Conservation (phyloP, 306 rosid genomes). For the Vigna nakashimae region DNA sequence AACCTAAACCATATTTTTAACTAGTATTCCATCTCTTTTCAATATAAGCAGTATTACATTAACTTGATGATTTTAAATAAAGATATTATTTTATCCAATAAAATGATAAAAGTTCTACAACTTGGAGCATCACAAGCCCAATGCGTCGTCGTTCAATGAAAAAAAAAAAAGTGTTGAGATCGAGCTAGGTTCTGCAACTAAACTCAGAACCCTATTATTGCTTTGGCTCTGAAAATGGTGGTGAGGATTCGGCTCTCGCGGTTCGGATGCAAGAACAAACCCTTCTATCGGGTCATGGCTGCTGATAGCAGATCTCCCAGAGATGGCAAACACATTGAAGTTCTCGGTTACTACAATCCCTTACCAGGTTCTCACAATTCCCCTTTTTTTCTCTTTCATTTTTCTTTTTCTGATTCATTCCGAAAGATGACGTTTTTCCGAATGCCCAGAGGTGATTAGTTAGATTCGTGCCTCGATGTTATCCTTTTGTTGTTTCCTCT, state of each 20-base stretch:
- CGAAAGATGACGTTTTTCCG: background rate
- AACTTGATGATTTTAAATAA: too few relatives aligned
- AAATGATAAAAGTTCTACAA: too few relatives aligned
- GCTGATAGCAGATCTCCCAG: constrained; percentile 94
- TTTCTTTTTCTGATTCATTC: background rate
- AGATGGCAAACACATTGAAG: constrained; percentile 93
- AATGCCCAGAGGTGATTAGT: background rate
- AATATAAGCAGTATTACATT: too few relatives aligned
- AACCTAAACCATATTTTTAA: too few relatives aligned
- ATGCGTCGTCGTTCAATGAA: too few relatives aligned
- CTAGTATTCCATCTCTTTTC: too few relatives aligned
- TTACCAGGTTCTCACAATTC: constrained; percentile 64
- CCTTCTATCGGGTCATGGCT: constrained; percentile 89
- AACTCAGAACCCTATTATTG: constrained; percentile 12
- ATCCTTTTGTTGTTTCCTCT: constrained; percentile 14
- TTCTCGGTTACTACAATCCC: constrained; percentile 88
- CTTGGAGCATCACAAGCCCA: too few relatives aligned
- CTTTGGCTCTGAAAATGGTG: constrained; percentile 56
- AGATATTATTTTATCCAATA: background rate
- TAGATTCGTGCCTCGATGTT: background rate
- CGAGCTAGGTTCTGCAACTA: background rate
- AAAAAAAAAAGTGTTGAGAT: too few relatives aligned
- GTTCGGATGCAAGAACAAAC: constrained; percentile 86
- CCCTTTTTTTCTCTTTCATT: background rate
- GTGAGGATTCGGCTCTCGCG: constrained; percentile 86